Evolutionary conservation across 345 rosid genomes (phyloP).

Genomic region (Citrus glauca): DNA sequence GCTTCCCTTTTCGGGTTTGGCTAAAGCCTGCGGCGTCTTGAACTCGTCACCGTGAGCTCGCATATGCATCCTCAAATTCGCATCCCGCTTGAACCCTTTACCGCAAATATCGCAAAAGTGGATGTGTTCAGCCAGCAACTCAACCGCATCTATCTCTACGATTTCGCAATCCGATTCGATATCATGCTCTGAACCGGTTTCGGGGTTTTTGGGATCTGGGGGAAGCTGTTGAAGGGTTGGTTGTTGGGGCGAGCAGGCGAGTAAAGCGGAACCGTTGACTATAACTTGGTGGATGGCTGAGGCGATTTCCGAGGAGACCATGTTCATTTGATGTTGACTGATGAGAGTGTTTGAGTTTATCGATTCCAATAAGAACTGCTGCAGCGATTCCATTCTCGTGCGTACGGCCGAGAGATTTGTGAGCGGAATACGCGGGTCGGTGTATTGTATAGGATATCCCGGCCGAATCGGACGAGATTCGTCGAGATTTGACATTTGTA

Average conservation of each 20-base stretch:
- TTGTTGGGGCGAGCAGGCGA: conserved; percentile 26
- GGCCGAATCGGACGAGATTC: neutral
- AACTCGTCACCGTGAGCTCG: conserved; percentile 71
- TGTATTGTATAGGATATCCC: neutral
- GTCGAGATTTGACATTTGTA: conserved; percentile 17
- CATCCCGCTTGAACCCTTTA: conserved; percentile 75
- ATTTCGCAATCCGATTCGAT: conserved; percentile 26
- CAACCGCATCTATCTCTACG: conserved; percentile 59
- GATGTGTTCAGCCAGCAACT: conserved; percentile 57
- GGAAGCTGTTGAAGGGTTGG: neutral
- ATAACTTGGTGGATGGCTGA: conserved; percentile 49
- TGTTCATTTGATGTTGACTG: conserved; percentile 36
- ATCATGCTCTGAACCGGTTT: neutral
- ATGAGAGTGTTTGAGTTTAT: conserved; percentile 33
- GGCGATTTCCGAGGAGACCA: conserved; percentile 49
- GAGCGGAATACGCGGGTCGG: conserved; percentile 20
- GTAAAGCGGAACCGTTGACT: conserved; percentile 48
- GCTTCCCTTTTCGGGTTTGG: conserved; percentile 30
- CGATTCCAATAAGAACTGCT: conserved; percentile 37
- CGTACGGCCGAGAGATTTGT: conserved; percentile 34
- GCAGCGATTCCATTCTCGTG: conserved; percentile 44
- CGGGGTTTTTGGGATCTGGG: neutral
- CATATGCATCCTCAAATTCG: conserved; percentile 81
- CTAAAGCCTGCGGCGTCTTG: conserved; percentile 58
- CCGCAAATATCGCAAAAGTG: conserved; percentile 75